phyloP scores from a whole-genome alignment of 371 early-diverging fungal genomes.

The Mucor irregularis region DNA sequence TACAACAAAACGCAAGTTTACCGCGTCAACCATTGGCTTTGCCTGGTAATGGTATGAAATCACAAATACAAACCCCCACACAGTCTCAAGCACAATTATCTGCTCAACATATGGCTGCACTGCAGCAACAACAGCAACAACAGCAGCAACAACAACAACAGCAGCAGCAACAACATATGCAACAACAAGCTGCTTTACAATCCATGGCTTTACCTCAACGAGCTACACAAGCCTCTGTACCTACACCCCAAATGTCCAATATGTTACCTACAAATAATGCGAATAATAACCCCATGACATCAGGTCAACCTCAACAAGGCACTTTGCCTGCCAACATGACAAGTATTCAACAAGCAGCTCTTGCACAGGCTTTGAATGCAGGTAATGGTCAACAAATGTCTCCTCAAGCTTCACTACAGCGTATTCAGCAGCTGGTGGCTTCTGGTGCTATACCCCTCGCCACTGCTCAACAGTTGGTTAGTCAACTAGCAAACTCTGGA shows the following conservation, averaged over 20 bases:
- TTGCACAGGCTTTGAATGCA: slow-evolving; percentile 22
- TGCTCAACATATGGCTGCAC: slow-evolving; percentile 25
- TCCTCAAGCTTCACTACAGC: slow-evolving; percentile 30
- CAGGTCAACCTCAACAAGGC: background rate
- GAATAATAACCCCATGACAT: slow-evolving; percentile 1
- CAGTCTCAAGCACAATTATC: slow-evolving; percentile 27
- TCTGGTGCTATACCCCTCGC: slow-evolving; percentile 27
- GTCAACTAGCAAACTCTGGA: slow-evolving; percentile 27
- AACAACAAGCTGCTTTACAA: slow-evolving; percentile 23
- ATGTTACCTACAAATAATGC: slow-evolving; percentile 1
- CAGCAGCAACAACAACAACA: slow-evolving; percentile 12
- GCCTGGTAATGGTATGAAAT: slow-evolving; percentile 18
- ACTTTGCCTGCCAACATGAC: slow-evolving; percentile 7
- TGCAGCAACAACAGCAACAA: slow-evolving; percentile 30
- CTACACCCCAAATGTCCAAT: slow-evolving; percentile 28
- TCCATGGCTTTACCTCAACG: slow-evolving; percentile 11
- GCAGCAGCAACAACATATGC: too few species aligned
- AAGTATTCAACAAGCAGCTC: slow-evolving; percentile 22
- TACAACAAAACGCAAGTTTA: slow-evolving; percentile 22
- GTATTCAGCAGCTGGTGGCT: slow-evolving; percentile 35
- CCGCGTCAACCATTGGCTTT: slow-evolving; percentile 24
- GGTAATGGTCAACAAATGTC: slow-evolving; percentile 21
- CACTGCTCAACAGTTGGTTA: slow-evolving; percentile 34
- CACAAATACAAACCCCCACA: slow-evolving; percentile 30
- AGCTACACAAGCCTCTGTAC: slow-evolving; percentile 20